Evolutionary conservation across 768 basidiomycete genomes (phyloP).

Genomic region (Podaxis rugospora): DNA sequence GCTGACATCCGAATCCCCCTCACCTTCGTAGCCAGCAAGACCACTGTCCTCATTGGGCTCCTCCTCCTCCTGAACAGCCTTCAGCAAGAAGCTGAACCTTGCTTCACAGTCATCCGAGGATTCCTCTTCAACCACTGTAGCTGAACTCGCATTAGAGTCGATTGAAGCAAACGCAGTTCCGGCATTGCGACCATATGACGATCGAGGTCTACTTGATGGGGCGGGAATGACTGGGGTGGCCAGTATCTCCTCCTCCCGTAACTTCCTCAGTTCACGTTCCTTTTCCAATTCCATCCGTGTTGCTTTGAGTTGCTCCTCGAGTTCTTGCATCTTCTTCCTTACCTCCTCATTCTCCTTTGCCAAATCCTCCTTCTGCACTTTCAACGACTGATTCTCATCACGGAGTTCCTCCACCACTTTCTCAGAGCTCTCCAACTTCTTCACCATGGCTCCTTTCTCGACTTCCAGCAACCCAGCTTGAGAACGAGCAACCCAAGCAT

Average conservation of each 20-base stretch:
- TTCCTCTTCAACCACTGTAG: conserved; percentile 64
- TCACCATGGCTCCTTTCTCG: conserved; percentile 58
- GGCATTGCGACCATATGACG: conserved; percentile 27
- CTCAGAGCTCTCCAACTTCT: conserved; percentile 37
- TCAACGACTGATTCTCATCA: conserved; percentile 22
- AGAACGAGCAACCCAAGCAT: conserved; percentile 82
- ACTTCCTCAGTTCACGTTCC: conserved; percentile 20
- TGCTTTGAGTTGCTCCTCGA: conserved; percentile 49
- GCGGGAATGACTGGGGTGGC: conserved; percentile 43
- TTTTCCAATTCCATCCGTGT: conserved; percentile 25
- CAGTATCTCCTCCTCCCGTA: conserved; percentile 29
- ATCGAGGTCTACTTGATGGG: conserved; percentile 13
- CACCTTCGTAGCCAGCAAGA: conserved; percentile 67
- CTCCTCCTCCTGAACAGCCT: conserved; percentile 54
- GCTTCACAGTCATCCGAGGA: conserved; percentile 36
- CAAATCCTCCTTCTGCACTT: conserved; percentile 24
- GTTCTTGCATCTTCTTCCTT: conserved; percentile 27
- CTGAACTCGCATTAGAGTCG: conserved; percentile 57
- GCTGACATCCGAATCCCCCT: conserved; percentile 51
- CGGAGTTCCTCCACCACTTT: conserved; percentile 23
- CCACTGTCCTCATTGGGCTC: conserved; percentile 48
- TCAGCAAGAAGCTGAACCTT: conserved; percentile 43
- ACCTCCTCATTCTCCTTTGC: conserved; percentile 32
- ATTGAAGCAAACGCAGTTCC: conserved; percentile 55
- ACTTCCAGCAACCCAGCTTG: conserved; percentile 59